These are phyloP conservation scores for Selaginella tamariscina DNA, from an alignment of 75 land plant species.

Conservation along the genomic window DNA sequence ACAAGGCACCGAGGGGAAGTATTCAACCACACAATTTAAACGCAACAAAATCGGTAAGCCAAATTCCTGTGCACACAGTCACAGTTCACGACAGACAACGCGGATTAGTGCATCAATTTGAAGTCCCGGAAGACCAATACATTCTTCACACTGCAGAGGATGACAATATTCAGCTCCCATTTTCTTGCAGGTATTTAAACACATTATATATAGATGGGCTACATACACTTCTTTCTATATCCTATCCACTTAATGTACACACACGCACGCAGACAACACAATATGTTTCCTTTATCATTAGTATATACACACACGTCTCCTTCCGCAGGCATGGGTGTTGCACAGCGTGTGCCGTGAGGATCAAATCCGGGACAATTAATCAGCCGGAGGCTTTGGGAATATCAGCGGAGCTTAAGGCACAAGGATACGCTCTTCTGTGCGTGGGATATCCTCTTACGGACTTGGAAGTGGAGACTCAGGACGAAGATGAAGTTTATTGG, in stretches of 20 bases:
- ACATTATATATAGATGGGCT: too few species aligned
- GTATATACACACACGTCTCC: too few species aligned
- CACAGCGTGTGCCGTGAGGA: constrained; percentile 96
- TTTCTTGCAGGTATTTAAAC: constrained; percentile 99
- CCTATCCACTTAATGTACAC: too few species aligned
- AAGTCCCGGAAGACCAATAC: constrained; percentile 97
- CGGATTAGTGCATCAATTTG: constrained; percentile 60
- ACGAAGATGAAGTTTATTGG: constrained; percentile 99
- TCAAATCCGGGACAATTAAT: constrained; percentile 78
- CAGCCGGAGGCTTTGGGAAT: constrained; percentile 98
- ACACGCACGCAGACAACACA: too few species aligned
- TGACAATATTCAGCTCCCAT: constrained; percentile 75
- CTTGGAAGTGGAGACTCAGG: constrained; percentile 96
- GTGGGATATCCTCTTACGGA: constrained; percentile 91
- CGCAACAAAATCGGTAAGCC: background rate
- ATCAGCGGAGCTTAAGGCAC: constrained; percentile 72
- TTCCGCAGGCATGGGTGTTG: constrained; percentile 74
- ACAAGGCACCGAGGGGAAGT: too few species aligned
- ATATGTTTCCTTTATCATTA: too few species aligned
- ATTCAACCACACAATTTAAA: too few species aligned
- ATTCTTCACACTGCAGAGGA: constrained; percentile 84
- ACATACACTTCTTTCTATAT: too few species aligned
- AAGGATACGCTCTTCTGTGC: constrained; percentile 99
- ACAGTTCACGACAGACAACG: constrained; percentile 75
- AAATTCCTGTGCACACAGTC: constrained; percentile 35